phyloP scores from a whole-genome alignment of 2,329 filamentous ascomycete genomes.

The Sporothrix variecibatus region DNA sequence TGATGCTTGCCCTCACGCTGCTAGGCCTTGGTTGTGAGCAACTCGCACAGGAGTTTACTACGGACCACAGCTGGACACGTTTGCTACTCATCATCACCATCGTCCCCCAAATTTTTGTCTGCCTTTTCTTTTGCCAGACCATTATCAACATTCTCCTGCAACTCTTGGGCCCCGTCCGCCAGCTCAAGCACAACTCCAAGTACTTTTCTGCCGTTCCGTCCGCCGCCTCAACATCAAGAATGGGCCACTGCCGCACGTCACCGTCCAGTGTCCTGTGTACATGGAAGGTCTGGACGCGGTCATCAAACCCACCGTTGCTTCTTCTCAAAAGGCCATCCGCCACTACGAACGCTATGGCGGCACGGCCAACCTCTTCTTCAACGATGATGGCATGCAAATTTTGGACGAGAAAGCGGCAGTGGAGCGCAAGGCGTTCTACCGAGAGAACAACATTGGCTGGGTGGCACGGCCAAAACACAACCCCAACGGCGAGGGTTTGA shows the following conservation, averaged over 20 bases:
- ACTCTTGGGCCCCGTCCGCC: conserved; percentile 72
- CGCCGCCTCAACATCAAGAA: conserved; percentile 3
- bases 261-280: conserved; percentile 85
- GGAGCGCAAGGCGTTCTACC: conserved; percentile 67
- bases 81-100: conserved; percentile 65
- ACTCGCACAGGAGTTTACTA: conserved; percentile 14
- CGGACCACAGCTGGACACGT: conserved; percentile 58
- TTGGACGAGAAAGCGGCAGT: conserved; percentile 61
- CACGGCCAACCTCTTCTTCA: conserved; percentile 76
- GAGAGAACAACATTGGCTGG: conserved; percentile 70
- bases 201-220: conserved; percentile 71
- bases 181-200: conserved; percentile 74
- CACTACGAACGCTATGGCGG: conserved; percentile 74
- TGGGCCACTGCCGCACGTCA: conserved; percentile 73
- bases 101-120: conserved; percentile 37
- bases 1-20: conserved; percentile 55
- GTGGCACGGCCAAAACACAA: conserved; percentile 63
- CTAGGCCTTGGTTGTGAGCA: conserved; percentile 13
- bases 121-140: conserved; percentile 72
- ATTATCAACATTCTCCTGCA: conserved; percentile 75
- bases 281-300: conserved; percentile 77
- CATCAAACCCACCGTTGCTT: conserved; percentile 75
- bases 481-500: conserved; percentile 48
- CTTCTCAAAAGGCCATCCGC: conserved; percentile 75
- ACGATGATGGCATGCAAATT: conserved; percentile 73